Base-by-base conservation (phyloP, 164 flowering plant species). In the Piper longum region DNA sequence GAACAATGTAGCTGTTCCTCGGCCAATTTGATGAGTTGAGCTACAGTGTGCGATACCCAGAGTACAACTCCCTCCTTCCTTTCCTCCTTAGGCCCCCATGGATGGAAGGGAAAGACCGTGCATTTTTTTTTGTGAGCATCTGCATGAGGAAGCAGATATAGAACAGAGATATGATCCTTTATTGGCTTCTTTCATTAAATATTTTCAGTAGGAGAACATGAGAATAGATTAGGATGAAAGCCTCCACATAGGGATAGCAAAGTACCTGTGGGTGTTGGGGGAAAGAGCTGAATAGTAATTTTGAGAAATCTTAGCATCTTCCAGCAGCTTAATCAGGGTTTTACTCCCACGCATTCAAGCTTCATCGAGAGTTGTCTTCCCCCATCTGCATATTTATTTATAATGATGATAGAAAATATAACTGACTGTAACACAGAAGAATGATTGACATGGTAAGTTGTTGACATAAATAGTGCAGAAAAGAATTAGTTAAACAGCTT, bases 21-120 rank as follows among this genome's bases (percentile, higher is more conserved):
- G 39, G 96, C 85, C 40, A 40, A 63, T 45, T 62, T 60, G 36
- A 88, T 69, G n/a, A 93, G 92, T 74, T 83, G 87, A 64, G 85
- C 82, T 4, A 86, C 71, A 68, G 77, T 80, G 5, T 56, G 68
- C 5, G 97, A 91, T 0, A 88, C 74, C 92, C 96, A 87, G 61
- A 88, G 52, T 54, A 86, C 82, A 16, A 93, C 63, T 19, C 98
- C 97, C 14, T 66, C 76, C 68, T 58, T 81, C 73, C 81, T 83
- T 11, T 72, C 41, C 54, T 82, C 91, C 61, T 74, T 70, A 0
- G 81, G 68, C 41, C 76, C 86, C 85, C 83, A 78, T 52, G 98
- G 98, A 60, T 89, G 90, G 78, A 79, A 85, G n/a, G 97, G 96
- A 61, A 80, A 86, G 6, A 89, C 85, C 0, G 95, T 88, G 71